These are phyloP conservation scores for Iris macrosiphon DNA, from an alignment of 106 monocot species.

Conservation along the genomic window DNA sequence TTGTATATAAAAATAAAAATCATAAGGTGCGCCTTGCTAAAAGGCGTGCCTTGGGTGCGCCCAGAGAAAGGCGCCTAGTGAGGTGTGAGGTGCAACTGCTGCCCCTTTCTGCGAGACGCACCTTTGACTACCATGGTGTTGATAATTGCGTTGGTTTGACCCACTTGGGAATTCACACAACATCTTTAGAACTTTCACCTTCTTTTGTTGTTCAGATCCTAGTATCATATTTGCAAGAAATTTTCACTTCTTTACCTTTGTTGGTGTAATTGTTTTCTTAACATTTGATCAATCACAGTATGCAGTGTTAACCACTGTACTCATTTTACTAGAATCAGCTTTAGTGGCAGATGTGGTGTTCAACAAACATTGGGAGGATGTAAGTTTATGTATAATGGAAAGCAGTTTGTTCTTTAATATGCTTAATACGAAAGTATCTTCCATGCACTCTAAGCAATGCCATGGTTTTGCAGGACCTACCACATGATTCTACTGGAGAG, in stretches of 20 bases:
- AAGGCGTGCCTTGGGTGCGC: no score
- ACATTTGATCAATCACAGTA: slow-evolving; percentile 36
- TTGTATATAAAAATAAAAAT: no score
- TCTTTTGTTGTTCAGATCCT: neutral
- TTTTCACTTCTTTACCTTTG: neutral
- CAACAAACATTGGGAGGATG: slow-evolving; percentile 53
- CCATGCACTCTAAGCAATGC: neutral
- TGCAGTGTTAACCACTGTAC: slow-evolving; percentile 24
- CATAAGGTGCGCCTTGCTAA: no score
- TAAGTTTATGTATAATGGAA: slow-evolving; percentile 23
- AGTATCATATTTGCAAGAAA: neutral
- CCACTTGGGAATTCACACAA: neutral
- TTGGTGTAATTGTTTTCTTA: no score
- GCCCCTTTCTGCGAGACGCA: no score
- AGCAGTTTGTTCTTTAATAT: no score
- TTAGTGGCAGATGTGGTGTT: slow-evolving; percentile 32
- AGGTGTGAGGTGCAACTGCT: no score
- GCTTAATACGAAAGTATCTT: no score
- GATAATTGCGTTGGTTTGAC: neutral
- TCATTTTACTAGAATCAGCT: slow-evolving; percentile 38
- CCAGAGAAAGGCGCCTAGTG: no score
- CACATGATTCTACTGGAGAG: slow-evolving; percentile 60
- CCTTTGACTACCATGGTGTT: no score
- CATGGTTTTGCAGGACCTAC: slow-evolving; percentile 39
- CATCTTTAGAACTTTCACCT: neutral